Evolutionary conservation across 139 green algal genomes (phyloP), one percentile per base, ranked within the genome.

Genomic region (Picochlorum sp.): DNA sequence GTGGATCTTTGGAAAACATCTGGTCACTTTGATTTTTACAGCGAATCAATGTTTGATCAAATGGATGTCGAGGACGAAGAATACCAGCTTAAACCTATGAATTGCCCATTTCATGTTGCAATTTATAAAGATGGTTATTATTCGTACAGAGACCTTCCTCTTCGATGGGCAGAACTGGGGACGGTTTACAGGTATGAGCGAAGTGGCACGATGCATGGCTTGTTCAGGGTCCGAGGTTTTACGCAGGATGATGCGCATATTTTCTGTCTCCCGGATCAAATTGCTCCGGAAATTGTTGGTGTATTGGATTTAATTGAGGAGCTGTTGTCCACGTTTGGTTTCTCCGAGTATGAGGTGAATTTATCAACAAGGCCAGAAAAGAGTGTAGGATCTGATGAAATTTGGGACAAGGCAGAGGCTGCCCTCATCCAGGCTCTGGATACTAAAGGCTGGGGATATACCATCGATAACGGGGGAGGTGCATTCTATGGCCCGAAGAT

Each of bases 401-500:
- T 97, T 65, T 99, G 94, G 94, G 49, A 85, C 10, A 68, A 60
- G 0, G 84, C 91, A 2, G 92, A 96, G 66, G 51, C 24, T 7
- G 83, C 90, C 3, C 78, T 98, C 49, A 60, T 71, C 45, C 75
- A 89, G 38, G 92, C 92, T 1, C 78, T 98, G 26, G 50, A 69
- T 6, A 55, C 49, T 28, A 98, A 97, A 71, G 83, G 80, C 6
- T 89, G 81, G 84, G 63, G 69, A 2, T 91, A 80, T 63, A 62
- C 28, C 6, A 71, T 87, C 18, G 86, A 94, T 51, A 76, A 85
- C 45, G 92, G 90, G 4, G 92, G 90, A 21, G 92, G 94, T 49
- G 94, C 94, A 3, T 99, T 99, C 75, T 99, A 99, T 75, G 94
- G 94, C 4, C 94, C 94, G 10, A 99, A 99, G 81, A 99, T 99